Conservation (phyloP, 2,329 filamentous ascomycete species). For the Pseudogymnoascus sp. region DNA sequence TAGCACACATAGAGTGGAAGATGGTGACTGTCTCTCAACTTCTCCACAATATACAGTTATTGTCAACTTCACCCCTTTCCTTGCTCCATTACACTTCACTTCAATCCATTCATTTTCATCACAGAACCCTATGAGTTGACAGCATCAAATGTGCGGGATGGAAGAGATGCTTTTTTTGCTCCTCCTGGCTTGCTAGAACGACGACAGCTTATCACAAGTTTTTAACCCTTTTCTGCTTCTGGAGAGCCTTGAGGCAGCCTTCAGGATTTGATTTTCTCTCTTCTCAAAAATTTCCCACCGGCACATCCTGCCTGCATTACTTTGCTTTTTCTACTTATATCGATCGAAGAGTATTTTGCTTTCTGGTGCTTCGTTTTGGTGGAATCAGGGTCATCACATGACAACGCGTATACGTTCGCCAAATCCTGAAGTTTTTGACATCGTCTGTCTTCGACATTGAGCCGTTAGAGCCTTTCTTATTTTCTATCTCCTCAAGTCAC, state of each 20-base stretch:
- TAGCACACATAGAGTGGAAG: neutral
- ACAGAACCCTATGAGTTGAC: neutral
- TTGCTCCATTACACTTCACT: conserved; percentile 4
- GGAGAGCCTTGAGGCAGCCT: neutral
- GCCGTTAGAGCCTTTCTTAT: neutral
- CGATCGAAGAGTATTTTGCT: neutral
- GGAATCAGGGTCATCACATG: conserved; percentile 5
- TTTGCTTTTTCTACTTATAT: conserved; percentile 1
- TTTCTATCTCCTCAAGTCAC: neutral
- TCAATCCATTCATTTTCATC: conserved; percentile 4
- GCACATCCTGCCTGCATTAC: neutral
- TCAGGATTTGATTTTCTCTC: neutral
- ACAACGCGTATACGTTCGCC: neutral
- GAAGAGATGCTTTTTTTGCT: conserved; percentile 2
- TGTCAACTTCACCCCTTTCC: conserved; percentile 3
- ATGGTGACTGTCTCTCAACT: neutral
- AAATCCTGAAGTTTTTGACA: neutral
- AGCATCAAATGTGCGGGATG: neutral
- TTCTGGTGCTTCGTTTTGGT: neutral
- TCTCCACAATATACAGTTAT: neutral
- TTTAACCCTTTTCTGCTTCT: conserved; percentile 4
- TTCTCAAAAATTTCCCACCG: neutral
- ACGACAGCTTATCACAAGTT: neutral
- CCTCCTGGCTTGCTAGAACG: conserved; percentile 6
- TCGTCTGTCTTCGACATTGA: neutral